Conservation (phyloP, 2,329 filamentous ascomycete species). For the Pseudogymnoascus sp. region DNA sequence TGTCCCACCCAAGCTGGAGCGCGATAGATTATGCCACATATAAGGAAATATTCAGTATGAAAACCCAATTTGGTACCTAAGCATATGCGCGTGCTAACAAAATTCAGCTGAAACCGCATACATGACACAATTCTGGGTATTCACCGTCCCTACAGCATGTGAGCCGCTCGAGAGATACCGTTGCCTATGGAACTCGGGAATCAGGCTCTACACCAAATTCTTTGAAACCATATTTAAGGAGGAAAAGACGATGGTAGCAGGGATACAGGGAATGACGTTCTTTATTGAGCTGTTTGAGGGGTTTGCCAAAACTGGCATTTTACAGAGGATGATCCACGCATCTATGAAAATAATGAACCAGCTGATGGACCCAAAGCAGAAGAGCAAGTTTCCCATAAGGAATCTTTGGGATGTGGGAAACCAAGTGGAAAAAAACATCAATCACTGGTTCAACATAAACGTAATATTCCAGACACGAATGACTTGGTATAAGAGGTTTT, state of each 20-base stretch:
- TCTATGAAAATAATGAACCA: not conserved
- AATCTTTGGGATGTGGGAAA: not conserved
- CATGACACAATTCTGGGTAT: not conserved
- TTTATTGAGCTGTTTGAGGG: not conserved
- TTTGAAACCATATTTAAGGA: not conserved
- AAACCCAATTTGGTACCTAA: not conserved
- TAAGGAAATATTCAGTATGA: not conserved
- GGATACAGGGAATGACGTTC: not conserved
- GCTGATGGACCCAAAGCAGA: not conserved
- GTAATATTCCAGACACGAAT: not conserved
- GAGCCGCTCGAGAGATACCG: not conserved
- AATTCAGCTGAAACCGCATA: not conserved
- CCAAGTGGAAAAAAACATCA: not conserved
- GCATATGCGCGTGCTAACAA: not conserved
- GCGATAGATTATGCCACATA: no score
- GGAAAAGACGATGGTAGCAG: not conserved
- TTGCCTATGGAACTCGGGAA: not conserved
- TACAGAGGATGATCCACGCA: not conserved
- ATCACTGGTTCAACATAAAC: not conserved
- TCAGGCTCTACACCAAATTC: not conserved
- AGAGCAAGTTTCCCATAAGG: not conserved
- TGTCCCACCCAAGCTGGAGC: not conserved
- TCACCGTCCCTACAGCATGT: not conserved
- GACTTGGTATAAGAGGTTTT: not conserved
- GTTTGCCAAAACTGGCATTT: not conserved